Evolutionary conservation across 2,329 filamentous ascomycete genomes (phyloP), one percentile per base, ranked within the genome.

Genomic region (Pseudofabraea citricarpa): DNA sequence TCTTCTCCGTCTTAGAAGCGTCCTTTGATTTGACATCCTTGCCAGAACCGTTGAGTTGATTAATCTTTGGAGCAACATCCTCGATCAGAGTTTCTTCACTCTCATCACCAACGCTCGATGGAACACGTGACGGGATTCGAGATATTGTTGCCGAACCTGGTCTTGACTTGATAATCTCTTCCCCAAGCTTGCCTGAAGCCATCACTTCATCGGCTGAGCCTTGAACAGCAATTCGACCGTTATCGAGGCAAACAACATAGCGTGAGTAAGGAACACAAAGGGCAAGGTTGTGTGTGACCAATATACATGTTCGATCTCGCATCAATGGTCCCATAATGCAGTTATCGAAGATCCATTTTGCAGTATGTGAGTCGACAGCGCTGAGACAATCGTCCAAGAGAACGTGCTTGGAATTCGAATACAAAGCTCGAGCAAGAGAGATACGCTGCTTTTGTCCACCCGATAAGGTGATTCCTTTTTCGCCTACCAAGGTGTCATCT

Each of bases 381-480:
- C 90, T 96, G 33, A 98, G 75, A 51, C 94, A 95, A 64, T 98
- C 93, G 59, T 98, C 93, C 39, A 98, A 75, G 9, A 98, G 76
- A 13, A 98, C 69, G 63, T 97, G 91, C 41, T 84, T 85, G 5
- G 90, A 94, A 64, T 89, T 91, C 52, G 89, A 95, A 67, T 98
- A 98, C n/a, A 98, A 75, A 1, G 93, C 93, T 53, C 93, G 83
- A n/a, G 93, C 93, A 35, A 98, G 76, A 12, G 91, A 96, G 40
- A 98, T 97, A 46, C 93, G 84, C 65, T 98, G 93, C 67, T 97
- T 97, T 67, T 98, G 93, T 6, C 93, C 93, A 51, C 93, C 93
- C 6, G 93, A 98, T 12, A 98, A 78, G 13, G 91, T 91, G 49
- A 98, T 95, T 24, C 93, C 93, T 67, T 97, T 98, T 63, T 98